Evolutionary conservation across 495 filamentous ascomycete species (phyloP), one percentile per base, ranked within the genome.

Genomic region (Neohortaea acidophila): DNA sequence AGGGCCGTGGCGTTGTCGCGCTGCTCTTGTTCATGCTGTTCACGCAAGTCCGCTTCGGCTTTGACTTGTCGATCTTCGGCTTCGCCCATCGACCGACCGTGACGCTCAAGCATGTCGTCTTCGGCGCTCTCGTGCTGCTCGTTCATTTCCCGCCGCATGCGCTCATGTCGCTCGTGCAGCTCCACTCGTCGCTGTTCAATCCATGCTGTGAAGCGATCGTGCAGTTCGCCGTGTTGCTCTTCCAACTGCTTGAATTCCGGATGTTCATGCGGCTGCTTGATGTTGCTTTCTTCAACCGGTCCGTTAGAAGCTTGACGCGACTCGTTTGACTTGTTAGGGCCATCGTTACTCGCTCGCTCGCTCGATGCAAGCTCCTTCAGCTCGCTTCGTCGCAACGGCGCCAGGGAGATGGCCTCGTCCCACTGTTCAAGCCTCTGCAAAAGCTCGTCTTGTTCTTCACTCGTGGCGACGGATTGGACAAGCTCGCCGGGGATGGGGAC

Each of bases 31-130:
- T 68, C 65, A 6, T 72, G 57, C 2, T 48, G 51, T 8, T 48
- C 51, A 2, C 62, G 61, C 33, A 76, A 46, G 48, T 75, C 68
- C 44, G 82, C 73, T 59, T 85, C 80, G 2, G 73, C 71, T n/a
- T 66, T 63, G 11, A 84, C 68, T 52, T 85, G 80, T 9, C 77
- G 68, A 49, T 83, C 79, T 55, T 85, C 80, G 22, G 82, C 68
- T 32, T 73, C 69, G 21, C 66, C 56, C 25, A 72, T 62, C 12
- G 70, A 72, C 14, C 50, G 40, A 5, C 47, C 43, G 34, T 72
- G 68, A 60, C 66, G 15, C 24, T 54, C 48, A 11, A 35, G n/a
- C 13, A 51, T 24, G 9, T 33, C 35, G n/a, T 51, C 44, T 9
- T 30, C 11, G 12, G 33, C 21, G 21, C 31, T 8, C 17, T 45